Base-by-base conservation (phyloP, 2,329 filamentous ascomycete species). In the Gaeumannomyces sp. region DNA sequence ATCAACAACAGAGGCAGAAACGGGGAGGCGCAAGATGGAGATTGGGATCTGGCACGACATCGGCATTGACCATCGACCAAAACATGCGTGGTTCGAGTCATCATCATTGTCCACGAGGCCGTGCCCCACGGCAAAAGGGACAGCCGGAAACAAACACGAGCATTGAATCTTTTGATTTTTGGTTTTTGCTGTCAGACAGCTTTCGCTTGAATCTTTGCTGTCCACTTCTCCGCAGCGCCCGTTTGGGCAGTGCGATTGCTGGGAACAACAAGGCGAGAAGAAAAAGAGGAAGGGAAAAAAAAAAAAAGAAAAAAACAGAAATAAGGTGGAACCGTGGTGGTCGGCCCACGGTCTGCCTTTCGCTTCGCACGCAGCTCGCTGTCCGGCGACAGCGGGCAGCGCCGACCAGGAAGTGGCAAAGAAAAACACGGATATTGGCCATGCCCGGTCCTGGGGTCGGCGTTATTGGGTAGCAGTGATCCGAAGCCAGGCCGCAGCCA, bases 281-380 rank as follows among this genome's bases (percentile, higher is more conserved):
- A 31, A 62, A 60, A 64, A 45, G 62, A 58, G 56, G 35, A 35
- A 13, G 4, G 33, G 14, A 35, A 62, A 58, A 62, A 59, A 35
- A 35, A 14, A 10, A 33, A 33, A 5, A 2, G 10, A 10, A 10
- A 33, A 33, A 11, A 33, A 33, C 7, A 11, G 13, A 57, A 29
- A 14, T 13, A 35, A 35, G 33, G 11, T 35, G 33, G 33, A 35
- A 35, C 33, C 33, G 33, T 2, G 3, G 10, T 35, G 11, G 33
- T 33, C 19, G 38, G 38, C 8, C 38, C 33, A 35, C 33, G 33
- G 33, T 35, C 8, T 35, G 33, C 4, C 33, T 8, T 29, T 29
- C 7, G 31, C 31, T 33, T 33, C 10, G 31, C 31, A 33, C 10
- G 33, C n/a, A n/a, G n/a, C 33, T 50, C 16, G 38, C 38, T 50